Conservation (phyloP, 108 stramenopile species). For the Cyclotella distinguenda region DNA sequence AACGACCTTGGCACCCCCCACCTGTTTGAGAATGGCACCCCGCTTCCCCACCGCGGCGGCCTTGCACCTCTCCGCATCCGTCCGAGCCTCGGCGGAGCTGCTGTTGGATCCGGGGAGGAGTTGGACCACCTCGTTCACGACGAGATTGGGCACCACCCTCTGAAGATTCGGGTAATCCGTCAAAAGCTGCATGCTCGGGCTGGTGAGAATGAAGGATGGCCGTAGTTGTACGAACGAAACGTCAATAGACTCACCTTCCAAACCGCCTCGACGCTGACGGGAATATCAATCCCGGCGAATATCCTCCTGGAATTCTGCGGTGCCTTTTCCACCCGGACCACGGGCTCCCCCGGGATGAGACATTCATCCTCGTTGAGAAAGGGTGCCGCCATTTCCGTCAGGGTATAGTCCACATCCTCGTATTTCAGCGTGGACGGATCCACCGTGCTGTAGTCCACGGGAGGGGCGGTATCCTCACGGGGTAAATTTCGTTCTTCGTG, state of each 20-base stretch:
- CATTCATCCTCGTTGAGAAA: constrained; percentile 81
- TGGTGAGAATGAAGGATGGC: no score
- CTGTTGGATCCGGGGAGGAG: constrained; percentile 30
- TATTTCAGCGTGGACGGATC: constrained; percentile 60
- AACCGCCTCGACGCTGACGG: constrained; percentile 74
- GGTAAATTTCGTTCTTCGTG: not conserved
- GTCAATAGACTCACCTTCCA: constrained; percentile 71
- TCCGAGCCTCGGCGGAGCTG: constrained; percentile 12
- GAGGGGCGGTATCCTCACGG: not conserved
- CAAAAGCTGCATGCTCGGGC: constrained; percentile 40
- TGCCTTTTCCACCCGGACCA: constrained; percentile 84
- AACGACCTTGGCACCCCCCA: constrained; percentile 88
- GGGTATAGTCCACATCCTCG: constrained; percentile 72
- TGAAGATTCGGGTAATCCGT: constrained; percentile 80
- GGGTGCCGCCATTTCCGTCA: constrained; percentile 78
- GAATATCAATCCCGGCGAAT: constrained; percentile 88
- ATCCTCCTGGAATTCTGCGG: constrained; percentile 88
- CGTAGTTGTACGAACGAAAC: no score
- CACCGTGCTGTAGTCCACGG: not conserved
- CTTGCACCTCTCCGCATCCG: constrained; percentile 60
- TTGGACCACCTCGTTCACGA: constrained; percentile 78
- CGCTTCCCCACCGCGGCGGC: constrained; percentile 59
- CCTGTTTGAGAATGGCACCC: constrained; percentile 75
- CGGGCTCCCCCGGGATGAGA: constrained; percentile 81
- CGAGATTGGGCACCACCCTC: constrained; percentile 81